A percentile compares a stretch with the other conserved stretches of the same genome.
Conservation (phyloP, 2,329 filamentous ascomycete species). For the Monosporascus sp. region DNA sequence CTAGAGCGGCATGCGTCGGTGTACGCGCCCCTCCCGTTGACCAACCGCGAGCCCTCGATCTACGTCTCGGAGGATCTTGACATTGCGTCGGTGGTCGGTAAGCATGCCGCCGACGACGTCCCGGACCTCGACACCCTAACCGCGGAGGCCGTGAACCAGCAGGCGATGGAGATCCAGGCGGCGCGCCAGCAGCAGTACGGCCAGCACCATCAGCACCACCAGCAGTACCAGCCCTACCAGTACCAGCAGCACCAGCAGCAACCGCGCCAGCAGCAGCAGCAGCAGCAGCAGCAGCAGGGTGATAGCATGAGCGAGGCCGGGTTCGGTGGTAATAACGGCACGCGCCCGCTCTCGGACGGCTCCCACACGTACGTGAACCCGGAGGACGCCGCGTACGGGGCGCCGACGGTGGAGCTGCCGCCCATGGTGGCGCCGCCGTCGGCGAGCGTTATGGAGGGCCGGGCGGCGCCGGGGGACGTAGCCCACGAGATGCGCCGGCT, state of each 20-base stretch:
- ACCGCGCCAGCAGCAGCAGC: background rate
- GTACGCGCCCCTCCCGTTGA: conserved; percentile 35
- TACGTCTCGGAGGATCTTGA: conserved; percentile 56
- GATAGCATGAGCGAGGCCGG: background rate
- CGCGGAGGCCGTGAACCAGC: background rate
- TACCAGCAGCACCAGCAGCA: background rate
- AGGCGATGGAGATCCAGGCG: background rate
- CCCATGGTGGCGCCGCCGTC: conserved; percentile 41
- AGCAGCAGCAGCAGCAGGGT: background rate
- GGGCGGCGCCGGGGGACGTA: conserved; percentile 45
- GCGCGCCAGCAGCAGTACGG: conserved; percentile 9
- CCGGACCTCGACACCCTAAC: conserved; percentile 13
- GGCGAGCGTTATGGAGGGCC: conserved; percentile 48
- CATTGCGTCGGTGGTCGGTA: conserved; percentile 32
- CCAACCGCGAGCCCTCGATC: conserved; percentile 50
- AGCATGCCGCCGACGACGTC: conserved; percentile 18
- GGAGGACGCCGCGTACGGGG: conserved; percentile 7
- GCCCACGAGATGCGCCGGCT: conserved; percentile 46
- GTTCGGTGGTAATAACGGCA: background rate
- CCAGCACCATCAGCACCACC: conserved; percentile 9
- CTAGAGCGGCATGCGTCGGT: conserved; percentile 58
- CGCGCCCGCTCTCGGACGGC: conserved; percentile 4
- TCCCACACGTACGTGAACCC: conserved; percentile 9
- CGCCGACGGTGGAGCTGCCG: conserved; percentile 15
- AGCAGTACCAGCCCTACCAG: background rate